A percentile compares a stretch with the other conserved stretches of the same genome.
Conservation (phyloP, 2,329 filamentous ascomycete species). For the Blastomyces parvus region DNA sequence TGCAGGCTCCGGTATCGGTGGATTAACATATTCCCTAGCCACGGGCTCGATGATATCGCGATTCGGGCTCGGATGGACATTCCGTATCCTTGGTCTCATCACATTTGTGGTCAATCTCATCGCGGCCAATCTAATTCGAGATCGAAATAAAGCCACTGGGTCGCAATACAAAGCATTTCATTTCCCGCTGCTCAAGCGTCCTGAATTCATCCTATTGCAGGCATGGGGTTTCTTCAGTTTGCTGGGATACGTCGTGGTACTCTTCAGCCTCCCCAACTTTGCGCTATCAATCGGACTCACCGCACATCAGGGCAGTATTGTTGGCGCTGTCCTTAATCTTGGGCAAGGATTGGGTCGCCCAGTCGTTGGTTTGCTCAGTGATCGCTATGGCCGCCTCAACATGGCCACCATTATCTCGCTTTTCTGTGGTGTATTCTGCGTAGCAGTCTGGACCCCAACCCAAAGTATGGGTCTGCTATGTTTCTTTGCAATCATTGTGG, state of each 20-base stretch:
- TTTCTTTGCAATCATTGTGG: constrained; percentile 51
- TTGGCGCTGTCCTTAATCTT: constrained; percentile 55
- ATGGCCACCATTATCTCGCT: constrained; percentile 49
- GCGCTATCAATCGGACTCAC: constrained; percentile 50
- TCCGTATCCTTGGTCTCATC: constrained; percentile 50
- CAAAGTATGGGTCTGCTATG: constrained; percentile 49
- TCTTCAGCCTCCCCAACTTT: constrained; percentile 57
- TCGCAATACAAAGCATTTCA: constrained; percentile 46
- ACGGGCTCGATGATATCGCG: constrained; percentile 49
- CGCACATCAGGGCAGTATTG: constrained; percentile 49
- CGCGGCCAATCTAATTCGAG: constrained; percentile 45
- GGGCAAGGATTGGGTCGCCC: constrained; percentile 51
- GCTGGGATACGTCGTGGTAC: constrained; percentile 55
- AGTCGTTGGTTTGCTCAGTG: constrained; percentile 53
- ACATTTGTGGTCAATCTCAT: constrained; percentile 45
- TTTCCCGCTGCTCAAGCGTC: constrained; percentile 42
- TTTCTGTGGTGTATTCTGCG: constrained; percentile 47
- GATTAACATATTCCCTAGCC: constrained; percentile 49
- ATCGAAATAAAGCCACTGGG: constrained; percentile 50
- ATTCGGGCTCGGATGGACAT: constrained; percentile 51
- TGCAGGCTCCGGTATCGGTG: constrained; percentile 51
- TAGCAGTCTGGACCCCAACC: constrained; percentile 54
- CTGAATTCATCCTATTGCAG: constrained; percentile 50
- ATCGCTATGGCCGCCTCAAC: constrained; percentile 53
- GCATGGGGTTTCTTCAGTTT: constrained; percentile 52